Base-by-base conservation (phyloP, 352 stramenopile genomes). In the Albugo candida region DNA sequence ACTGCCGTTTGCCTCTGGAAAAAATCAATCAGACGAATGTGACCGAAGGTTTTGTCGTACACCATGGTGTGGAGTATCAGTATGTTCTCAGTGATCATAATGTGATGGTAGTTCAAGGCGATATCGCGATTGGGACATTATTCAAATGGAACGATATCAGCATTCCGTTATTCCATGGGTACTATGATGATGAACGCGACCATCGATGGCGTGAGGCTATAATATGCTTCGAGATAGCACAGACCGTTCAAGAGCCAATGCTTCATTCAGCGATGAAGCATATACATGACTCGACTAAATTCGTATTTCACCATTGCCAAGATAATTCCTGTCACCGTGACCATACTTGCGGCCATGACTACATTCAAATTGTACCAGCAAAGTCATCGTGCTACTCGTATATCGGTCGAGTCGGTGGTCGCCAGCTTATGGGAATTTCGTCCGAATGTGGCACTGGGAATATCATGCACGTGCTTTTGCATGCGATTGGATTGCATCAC, bases 51-150 rank as follows among this genome's bases (percentile, higher is more conserved):
- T 45, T 55, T 1, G 67, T 85, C 18, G 36, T 81, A 36, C 79
- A 84, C 46, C 78, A 78, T 16, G 76, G 76, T 21, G 78, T 86
- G 40, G 76, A 89, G 59, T 83, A 85, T 50, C 68, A 82, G 57
- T 85, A 81, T 45, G 74, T 85, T 21, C 58, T 85, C 21, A 63
- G 69, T 0, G 73, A 89, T 41, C 65, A 78, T 49, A 64, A 65
- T 43, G 61, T 83, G 34, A 78, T 89, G 67, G 44, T 89, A 18
- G 79, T 81, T 40, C 76, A 89, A 45, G 73, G 73, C 39, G 75
- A 88, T 41, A 57, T 85, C 18, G 73, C 76, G 13, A 83, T 85
- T 46, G 73, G 73, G 18, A 60, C 80, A 56, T 51, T 71, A 1
- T 49, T 68, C 41, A 50, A 53, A 5, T 74, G 65, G 62, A 54